Base-by-base conservation (phyloP, 1,139 yeast species). In the Nakaseomyces delphensis region DNA sequence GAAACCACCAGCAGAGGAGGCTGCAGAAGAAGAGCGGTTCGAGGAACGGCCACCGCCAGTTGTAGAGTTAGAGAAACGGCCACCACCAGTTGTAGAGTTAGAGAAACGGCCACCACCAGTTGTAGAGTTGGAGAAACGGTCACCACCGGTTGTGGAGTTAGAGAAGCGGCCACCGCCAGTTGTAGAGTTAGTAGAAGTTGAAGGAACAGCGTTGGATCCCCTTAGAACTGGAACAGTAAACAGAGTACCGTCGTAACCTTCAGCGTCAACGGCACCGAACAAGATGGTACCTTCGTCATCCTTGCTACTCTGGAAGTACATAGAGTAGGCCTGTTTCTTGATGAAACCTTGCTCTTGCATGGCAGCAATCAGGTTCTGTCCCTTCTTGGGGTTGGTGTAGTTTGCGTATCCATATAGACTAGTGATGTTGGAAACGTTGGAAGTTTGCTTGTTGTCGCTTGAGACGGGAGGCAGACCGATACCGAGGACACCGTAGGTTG, bases 241-340 rank as follows among this genome's bases (percentile, higher is more conserved):
- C 39, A 77, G 60, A 11, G 62, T 58, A 18, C 81, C 81, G 1
- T 63, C 45, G 53, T 71, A 76, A 53, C 72, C 74, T 43, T 69
- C 60, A 41, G 67, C 71, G 53, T 79, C 84, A 35, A 76, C 68
- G 36, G 76, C 83, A 44, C 83, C 83, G 57, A 77, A 76, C 38
- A 77, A 56, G 33, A 77, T 59, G 21, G 69, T 65, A 6, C 76
- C 79, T 4, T 61, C 47, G 21, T 57, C 45, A 2, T 71, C 63
- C 16, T 59, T 60, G 18, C 60, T 54, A 11, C 60, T 56, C 53
- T 74, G 63, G 58, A 74, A 55, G 63, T 63, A 77, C 28, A 78
- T 57, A 1, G 83, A 79, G 56, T 78, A 83, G 1, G 73, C 71
- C 38, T 62, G 65, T 45, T 70, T 71, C 20, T 69, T 47, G 45